Evolutionary conservation across 108 stramenopile genomes (phyloP), one percentile per base, ranked within the genome.

Genomic region (Skeletonema tropicum): DNA sequence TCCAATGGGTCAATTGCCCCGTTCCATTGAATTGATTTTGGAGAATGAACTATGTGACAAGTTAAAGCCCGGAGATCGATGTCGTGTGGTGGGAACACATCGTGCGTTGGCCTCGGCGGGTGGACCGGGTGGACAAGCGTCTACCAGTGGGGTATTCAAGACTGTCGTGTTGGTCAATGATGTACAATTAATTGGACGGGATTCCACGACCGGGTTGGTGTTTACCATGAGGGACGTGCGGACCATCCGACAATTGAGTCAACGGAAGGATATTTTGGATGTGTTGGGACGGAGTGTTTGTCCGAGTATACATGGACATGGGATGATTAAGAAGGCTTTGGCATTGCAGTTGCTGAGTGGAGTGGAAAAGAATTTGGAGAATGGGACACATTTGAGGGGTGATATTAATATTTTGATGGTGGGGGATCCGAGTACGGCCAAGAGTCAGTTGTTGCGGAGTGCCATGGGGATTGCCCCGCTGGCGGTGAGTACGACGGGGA

Each of bases 391-490:
- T 80, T 80, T 99, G 60, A 92, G 99, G 75, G 99, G 99, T 57
- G 99, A 99, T 77, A 98, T 99, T 67, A 99, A 99, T 79, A 90
- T 99, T 69, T 87, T 99, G 60, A 98, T 99, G 97, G 99, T 99
- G 38, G 99, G 99, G 9, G 99, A 99, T 88, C 99, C 99, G 3
- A 97, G 96, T 23, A 99, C 98, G n/a, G 99, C 98, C 55, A 99
- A 99, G 87, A 90, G 89, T 71, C 99, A 99, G 83, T 83, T 99
- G 35, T 86, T 99, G 19, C 92, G 99, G 31, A 89, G 93, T 41
- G 95, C 96, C 45, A 95, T 99, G 86, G 85, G 92, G 41, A 96
- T 98, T 72, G 98, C 99, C 1, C 99, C 99, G 25, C 83, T 98
- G 14, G 52, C 52, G 9, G 52, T 97, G 0, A 92, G 90, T 31